phyloP scores from a whole-genome alignment of 148 eudicot species.

The Rhododendron ovatum region DNA sequence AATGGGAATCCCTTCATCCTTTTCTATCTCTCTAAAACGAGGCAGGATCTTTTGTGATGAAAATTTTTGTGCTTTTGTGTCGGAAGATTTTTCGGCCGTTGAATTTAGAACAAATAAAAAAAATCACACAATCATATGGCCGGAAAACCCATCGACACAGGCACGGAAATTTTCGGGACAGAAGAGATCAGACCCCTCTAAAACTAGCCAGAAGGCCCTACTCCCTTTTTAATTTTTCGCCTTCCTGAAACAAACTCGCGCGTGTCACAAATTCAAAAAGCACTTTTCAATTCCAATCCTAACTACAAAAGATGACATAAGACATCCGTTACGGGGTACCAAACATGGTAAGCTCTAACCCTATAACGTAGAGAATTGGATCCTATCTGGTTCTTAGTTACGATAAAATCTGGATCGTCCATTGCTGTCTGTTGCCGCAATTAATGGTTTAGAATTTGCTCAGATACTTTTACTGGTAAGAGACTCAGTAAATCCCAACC shows the following conservation, averaged over 20 bases:
- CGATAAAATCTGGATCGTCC: too few relatives aligned
- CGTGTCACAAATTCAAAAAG: background rate
- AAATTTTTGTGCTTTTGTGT: accelerated
- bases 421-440: too few relatives aligned
- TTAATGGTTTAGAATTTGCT: too few relatives aligned
- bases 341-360: background rate
- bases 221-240: background rate
- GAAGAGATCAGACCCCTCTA: background rate
- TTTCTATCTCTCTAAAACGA: background rate
- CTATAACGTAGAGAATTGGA: background rate
- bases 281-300: background rate
- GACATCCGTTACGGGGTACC: background rate
- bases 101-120: too few relatives aligned
- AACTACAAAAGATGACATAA: background rate
- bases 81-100: too few relatives aligned
- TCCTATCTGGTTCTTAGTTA: too few relatives aligned
- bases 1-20: background rate
- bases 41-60: too few relatives aligned
- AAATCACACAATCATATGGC: too few relatives aligned
- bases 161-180: too few relatives aligned
- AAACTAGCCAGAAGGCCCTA: background rate
- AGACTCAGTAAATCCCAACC: too few relatives aligned
- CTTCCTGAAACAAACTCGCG: background rate
- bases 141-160: too few relatives aligned
- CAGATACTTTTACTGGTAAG: too few relatives aligned